Evolutionary conservation across 495 filamentous ascomycete species (phyloP).

Genomic region (Apodospora peruviana): DNA sequence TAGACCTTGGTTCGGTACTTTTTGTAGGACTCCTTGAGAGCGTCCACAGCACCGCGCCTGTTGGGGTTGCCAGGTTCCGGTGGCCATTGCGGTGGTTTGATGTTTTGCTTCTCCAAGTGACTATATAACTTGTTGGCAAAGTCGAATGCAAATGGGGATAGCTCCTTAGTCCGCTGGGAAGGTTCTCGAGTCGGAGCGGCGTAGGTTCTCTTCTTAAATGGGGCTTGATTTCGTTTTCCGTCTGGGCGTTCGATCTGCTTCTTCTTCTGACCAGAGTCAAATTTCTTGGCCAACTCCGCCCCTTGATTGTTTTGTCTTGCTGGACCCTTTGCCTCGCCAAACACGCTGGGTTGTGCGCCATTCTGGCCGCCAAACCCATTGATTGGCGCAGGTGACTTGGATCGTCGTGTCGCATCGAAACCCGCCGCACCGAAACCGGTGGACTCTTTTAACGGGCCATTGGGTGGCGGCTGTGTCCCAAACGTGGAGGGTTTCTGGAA

Average conservation of each 20-base stretch:
- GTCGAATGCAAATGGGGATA: conserved; percentile 27
- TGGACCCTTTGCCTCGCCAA: too few relatives aligned
- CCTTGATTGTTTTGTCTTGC: too few relatives aligned
- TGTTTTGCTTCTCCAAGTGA: conserved; percentile 36
- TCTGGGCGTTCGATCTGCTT: conserved; percentile 3
- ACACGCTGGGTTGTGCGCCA: neutral
- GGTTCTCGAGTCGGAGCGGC: conserved; percentile 11
- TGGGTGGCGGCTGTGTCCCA: too few relatives aligned
- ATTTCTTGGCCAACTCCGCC: neutral
- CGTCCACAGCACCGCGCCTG: conserved; percentile 37
- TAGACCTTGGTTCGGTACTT: conserved; percentile 64
- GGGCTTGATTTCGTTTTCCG: conserved; percentile 1
- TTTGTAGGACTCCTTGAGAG: conserved; percentile 46
- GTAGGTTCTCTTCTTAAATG: neutral
- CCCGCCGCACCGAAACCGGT: too few relatives aligned
- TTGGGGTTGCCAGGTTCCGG: conserved; percentile 32
- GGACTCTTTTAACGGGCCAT: neutral
- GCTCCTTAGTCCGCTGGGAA: conserved; percentile 19
- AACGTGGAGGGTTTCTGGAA: neutral
- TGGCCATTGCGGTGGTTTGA: conserved; percentile 42
- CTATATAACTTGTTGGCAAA: conserved; percentile 35
- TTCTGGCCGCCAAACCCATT: conserved; percentile 6
- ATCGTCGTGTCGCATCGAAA: too few relatives aligned
- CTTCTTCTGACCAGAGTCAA: conserved; percentile 10
- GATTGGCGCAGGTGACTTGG: neutral